Conservation (phyloP, 768 basidiomycete species). For the Cyclocybe aegerita region DNA sequence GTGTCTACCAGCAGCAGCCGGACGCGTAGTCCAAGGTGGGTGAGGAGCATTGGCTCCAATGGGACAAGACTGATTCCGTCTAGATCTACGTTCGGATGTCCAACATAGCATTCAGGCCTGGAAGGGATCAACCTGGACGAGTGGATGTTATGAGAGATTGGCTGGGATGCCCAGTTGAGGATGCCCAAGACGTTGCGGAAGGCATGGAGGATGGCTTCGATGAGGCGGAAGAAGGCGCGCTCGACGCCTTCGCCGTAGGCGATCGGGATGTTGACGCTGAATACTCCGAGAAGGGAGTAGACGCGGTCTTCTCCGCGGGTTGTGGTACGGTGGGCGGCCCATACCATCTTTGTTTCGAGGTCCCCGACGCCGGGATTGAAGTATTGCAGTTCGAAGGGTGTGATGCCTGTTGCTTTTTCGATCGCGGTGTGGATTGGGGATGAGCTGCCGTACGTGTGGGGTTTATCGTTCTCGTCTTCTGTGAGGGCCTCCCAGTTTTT, state of each 20-base stretch:
- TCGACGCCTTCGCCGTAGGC: slow-evolving; percentile 13
- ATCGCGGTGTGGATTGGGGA: not conserved
- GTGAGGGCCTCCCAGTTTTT: slow-evolving; percentile 4
- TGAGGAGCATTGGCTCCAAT: slow-evolving; percentile 10
- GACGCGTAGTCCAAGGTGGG: slow-evolving; percentile 10
- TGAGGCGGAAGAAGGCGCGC: slow-evolving; percentile 13
- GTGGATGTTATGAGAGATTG: slow-evolving; percentile 7
- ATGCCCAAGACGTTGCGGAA: slow-evolving; percentile 6
- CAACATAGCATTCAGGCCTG: slow-evolving; percentile 10
- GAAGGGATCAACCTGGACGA: slow-evolving; percentile 7
- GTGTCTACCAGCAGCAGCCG: slow-evolving; percentile 5
- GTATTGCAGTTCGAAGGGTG: not conserved
- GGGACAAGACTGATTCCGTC: slow-evolving; percentile 4
- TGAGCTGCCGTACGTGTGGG: not conserved
- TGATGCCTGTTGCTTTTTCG: slow-evolving; percentile 10
- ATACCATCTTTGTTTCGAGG: slow-evolving; percentile 6
- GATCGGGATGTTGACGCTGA: slow-evolving; percentile 11
- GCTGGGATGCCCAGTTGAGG: slow-evolving; percentile 11
- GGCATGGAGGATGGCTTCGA: slow-evolving; percentile 5
- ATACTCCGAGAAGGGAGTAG: slow-evolving; percentile 12
- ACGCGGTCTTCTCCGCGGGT: slow-evolving; percentile 11
- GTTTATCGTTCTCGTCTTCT: not conserved
- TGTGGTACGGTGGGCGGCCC: slow-evolving; percentile 5
- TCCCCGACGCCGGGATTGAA: slow-evolving; percentile 2
- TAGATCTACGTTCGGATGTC: not conserved